Percentiles rank a stretch among this genome's conserved stretches.
Conservation (phyloP, 768 basidiomycete genomes). For the Cyathus striatus region DNA sequence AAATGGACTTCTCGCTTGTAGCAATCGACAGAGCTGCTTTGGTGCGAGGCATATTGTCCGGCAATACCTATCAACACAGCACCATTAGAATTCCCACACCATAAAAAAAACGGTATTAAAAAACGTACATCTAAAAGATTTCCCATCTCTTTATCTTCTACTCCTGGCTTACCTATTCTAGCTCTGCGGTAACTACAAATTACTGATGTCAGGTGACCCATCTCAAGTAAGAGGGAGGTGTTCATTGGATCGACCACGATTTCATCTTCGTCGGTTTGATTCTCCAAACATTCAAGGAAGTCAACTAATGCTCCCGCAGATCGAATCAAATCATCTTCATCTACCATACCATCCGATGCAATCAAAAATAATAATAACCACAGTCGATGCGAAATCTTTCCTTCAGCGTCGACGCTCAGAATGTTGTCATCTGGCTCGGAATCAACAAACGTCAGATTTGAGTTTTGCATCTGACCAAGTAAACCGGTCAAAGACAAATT, state of each 20-base stretch:
- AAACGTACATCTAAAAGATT: slow-evolving; percentile 31
- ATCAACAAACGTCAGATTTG: slow-evolving; percentile 6
- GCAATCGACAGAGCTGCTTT: slow-evolving; percentile 39
- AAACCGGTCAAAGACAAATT: neutral
- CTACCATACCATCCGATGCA: neutral
- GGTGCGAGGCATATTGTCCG: slow-evolving; percentile 30
- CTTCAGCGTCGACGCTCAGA: slow-evolving; percentile 44
- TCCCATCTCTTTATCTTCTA: slow-evolving; percentile 20
- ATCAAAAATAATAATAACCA: slow-evolving; percentile 31
- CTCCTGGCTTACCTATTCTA: slow-evolving; percentile 19
- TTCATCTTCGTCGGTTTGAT: slow-evolving; percentile 2
- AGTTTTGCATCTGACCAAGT: neutral
- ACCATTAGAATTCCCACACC: too few species aligned
- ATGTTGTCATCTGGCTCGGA: neutral
- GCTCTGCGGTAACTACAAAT: slow-evolving; percentile 26
- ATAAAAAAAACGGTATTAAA: too few species aligned
- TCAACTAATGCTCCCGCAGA: neutral
- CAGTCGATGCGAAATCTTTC: slow-evolving; percentile 41
- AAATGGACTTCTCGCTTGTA: slow-evolving; percentile 45
- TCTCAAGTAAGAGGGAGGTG: neutral
- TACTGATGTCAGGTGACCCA: slow-evolving; percentile 16
- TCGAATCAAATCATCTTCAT: neutral
- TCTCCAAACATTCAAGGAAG: slow-evolving; percentile 6
- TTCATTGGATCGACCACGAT: neutral
- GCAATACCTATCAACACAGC: slow-evolving; percentile 26